Percentiles rank a stretch among this genome's conserved stretches.
These are phyloP conservation scores for Penicillium psychrosexuale DNA, from an alignment of 2,329 filamentous ascomycete species.

Conservation along the genomic window DNA sequence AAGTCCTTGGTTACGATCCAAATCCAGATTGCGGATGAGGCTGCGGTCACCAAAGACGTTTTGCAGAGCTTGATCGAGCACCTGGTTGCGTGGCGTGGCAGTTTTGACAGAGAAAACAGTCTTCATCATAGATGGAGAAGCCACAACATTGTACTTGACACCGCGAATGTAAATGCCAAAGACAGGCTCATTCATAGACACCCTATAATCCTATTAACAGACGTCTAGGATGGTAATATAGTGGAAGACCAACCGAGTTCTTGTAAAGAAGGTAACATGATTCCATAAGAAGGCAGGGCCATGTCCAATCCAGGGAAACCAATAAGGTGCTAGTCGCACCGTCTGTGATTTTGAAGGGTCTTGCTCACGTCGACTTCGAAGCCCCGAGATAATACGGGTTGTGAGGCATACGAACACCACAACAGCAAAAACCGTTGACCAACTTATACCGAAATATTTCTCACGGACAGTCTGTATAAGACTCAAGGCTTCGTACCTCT, in stretches of 20 bases:
- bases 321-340: conserved; percentile 56
- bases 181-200: conserved; percentile 41
- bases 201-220: conserved; percentile 26
- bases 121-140: conserved; percentile 48
- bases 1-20: conserved; percentile 35
- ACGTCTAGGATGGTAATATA: neutral
- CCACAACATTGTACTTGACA: conserved; percentile 50
- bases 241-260: conserved; percentile 36
- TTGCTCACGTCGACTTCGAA: conserved; percentile 29
- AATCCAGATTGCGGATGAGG: conserved; percentile 34
- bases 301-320: conserved; percentile 59
- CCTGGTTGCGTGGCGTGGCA: conserved; percentile 27
- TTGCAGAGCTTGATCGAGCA: conserved; percentile 37
- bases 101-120: conserved; percentile 37
- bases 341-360: conserved; percentile 29
- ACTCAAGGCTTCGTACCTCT: conserved; percentile 15
- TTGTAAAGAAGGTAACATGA: conserved; percentile 45
- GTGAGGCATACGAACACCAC: conserved; percentile 35
- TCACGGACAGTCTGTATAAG: conserved; percentile 23
- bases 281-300: conserved; percentile 48
- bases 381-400: conserved; percentile 40
- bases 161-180: conserved; percentile 52
- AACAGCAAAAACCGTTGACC: conserved; percentile 27
- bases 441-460: conserved; percentile 19
- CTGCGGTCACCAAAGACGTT: conserved; percentile 46